Evolutionary conservation across 2,329 filamentous ascomycete species (phyloP), one percentile per base, ranked within the genome.

Genomic region (Aspergillus novofumigatus): DNA sequence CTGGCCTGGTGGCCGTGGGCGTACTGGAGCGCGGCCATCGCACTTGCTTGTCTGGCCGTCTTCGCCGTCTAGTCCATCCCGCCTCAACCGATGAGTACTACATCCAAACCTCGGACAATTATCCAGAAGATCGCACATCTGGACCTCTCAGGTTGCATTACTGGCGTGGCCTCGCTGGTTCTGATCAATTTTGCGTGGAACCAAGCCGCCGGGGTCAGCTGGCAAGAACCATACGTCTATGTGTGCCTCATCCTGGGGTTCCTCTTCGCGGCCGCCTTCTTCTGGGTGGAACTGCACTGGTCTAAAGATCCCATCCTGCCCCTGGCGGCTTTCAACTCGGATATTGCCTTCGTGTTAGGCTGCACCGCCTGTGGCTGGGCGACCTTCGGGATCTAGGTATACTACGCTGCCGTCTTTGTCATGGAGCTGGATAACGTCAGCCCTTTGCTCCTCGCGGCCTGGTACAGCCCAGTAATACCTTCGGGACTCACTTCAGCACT

Each of bases 181-280:
- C 74, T 88, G 28, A 79, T 88, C 73, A 86, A 86, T 67, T 84
- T 88, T 61, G 81, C 84, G 0, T 87, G 83, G 82, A 87, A 85
- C 57, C 84, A 88, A 64, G 84, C 81, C 0, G 78, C 82, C 0
- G 74, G 83, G 1, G 80, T 78, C 3, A 83, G 83, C 1, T 88
- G 85, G 85, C 61, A 72, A 0, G 73, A 76, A 8, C 72, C 81
- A 0, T 83, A 83, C 54, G 75, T 85, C 23, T 80, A 81, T 55
- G 73, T 80, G 0, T 71, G 81, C 1, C 73, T 89, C 0, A 79
- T 86, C 38, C 58, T 86, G 2, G 84, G 85, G 0, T 57, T 83
- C 3, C 38, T 84, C 0, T 71, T 87, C 2, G 67, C 85, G 1
- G 72, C 69, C 0, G 62, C 77, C 2, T 89, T 89, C 65, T 77